Conservation (phyloP, 495 filamentous ascomycete species). For the Chaetomium cochliodes region DNA sequence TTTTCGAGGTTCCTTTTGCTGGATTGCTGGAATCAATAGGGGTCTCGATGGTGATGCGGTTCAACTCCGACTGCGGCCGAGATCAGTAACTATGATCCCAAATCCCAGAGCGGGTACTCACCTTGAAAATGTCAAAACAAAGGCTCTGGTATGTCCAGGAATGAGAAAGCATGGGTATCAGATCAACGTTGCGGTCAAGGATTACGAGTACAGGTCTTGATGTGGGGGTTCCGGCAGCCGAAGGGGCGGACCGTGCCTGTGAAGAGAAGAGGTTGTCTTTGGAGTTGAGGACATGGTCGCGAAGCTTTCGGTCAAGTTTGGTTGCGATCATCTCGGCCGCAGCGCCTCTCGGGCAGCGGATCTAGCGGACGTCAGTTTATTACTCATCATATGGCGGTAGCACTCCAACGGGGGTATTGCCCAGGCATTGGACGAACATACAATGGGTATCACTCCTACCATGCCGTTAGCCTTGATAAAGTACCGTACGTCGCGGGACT, state of each 20-base stretch:
- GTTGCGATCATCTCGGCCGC: conserved; percentile 92
- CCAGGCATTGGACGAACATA: conserved; percentile 27
- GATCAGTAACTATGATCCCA: neutral
- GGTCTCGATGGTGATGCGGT: conserved; percentile 91
- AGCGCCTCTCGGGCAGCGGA: conserved; percentile 84
- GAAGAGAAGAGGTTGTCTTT: conserved; percentile 89
- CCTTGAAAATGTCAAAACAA: conserved; percentile 80
- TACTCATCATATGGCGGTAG: neutral
- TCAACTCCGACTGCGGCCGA: conserved; percentile 51
- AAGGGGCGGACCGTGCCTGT: conserved; percentile 40
- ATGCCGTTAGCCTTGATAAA: neutral
- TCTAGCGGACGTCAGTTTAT: conserved; percentile 37
- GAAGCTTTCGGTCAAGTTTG: conserved; percentile 90
- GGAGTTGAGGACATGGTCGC: conserved; percentile 95
- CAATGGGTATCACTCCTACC: conserved; percentile 78
- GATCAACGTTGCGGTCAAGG: conserved; percentile 90
- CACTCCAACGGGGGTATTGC: neutral
- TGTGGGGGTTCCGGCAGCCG: conserved; percentile 54
- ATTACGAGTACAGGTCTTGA: conserved; percentile 83
- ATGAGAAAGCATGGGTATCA: conserved; percentile 98
- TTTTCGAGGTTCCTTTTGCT: conserved; percentile 68
- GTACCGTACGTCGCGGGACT: neutral
- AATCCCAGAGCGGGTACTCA: conserved; percentile 2
- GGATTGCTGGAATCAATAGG: conserved; percentile 72
- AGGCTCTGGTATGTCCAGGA: conserved; percentile 99